phyloP scores from a whole-genome alignment of 371 early-diverging fungal species.

The Thermomucor indicae-seudaticae region DNA sequence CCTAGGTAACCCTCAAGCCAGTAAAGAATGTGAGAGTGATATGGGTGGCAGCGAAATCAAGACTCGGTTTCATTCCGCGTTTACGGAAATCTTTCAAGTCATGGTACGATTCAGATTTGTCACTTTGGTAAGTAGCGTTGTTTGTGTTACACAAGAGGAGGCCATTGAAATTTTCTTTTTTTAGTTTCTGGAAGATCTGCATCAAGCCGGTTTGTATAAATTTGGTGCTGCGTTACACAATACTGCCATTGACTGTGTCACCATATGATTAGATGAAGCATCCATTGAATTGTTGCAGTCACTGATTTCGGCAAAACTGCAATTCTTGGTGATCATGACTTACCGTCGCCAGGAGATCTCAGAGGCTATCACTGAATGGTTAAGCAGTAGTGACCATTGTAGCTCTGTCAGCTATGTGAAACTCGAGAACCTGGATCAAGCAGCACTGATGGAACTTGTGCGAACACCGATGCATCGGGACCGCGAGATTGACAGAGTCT shows the following conservation, averaged over 20 bases:
- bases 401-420: slow-evolving; percentile 29
- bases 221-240: slow-evolving; percentile 5
- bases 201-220: slow-evolving; percentile 42
- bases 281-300: slow-evolving; percentile 42
- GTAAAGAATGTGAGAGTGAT: slow-evolving; percentile 12
- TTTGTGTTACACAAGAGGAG: neutral
- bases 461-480: slow-evolving; percentile 38
- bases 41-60: slow-evolving; percentile 40
- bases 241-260: neutral
- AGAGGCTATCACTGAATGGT: slow-evolving; percentile 10
- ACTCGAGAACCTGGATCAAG: slow-evolving; percentile 31
- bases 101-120: slow-evolving; percentile 45
- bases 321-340: slow-evolving; percentile 36
- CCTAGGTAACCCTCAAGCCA: slow-evolving; percentile 9
- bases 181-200: slow-evolving; percentile 49
- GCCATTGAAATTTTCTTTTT: slow-evolving; percentile 5
- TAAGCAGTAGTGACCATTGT: slow-evolving; percentile 28
- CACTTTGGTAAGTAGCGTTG: slow-evolving; percentile 33
- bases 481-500: slow-evolving; percentile 25
- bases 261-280: slow-evolving; percentile 30
- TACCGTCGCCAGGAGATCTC: slow-evolving; percentile 28
- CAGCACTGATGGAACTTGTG: slow-evolving; percentile 35
- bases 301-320: slow-evolving; percentile 31
- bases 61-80: slow-evolving; percentile 39
- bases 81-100: slow-evolving; percentile 42